A percentile compares a stretch with the other conserved stretches of the same genome.
Conservation (phyloP, 306 rosid species). For the Morella rubra region DNA sequence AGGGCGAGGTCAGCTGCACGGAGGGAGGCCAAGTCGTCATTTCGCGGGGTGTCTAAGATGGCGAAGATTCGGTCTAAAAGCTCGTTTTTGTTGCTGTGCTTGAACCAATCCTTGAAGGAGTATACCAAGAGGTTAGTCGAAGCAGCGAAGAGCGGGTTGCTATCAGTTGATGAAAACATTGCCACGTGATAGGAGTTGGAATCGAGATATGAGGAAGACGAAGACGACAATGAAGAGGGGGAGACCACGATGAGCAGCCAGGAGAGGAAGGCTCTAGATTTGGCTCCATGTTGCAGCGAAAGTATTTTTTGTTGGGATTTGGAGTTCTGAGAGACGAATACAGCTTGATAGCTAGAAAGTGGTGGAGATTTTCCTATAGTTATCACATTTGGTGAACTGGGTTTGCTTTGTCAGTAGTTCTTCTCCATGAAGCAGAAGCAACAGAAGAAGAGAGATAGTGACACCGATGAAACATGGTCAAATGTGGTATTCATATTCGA, state of each 20-base stretch:
- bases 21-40: constrained; percentile 23
- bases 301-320: constrained; percentile 19
- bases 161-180: not conserved
- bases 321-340: not conserved
- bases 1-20: constrained; percentile 43
- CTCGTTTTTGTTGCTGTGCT: constrained; percentile 10
- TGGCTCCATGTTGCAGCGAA: constrained; percentile 35
- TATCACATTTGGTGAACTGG: too few species aligned
- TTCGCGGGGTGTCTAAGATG: constrained; percentile 33
- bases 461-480: too few species aligned
- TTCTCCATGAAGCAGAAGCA: too few species aligned
- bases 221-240: not conserved
- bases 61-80: constrained; percentile 46
- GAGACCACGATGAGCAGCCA: constrained; percentile 3
- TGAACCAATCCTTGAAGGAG: constrained; percentile 68
- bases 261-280: constrained; percentile 27
- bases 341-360: not conserved
- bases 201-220: not conserved
- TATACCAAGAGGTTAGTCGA: constrained; percentile 20
- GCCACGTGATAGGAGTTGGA: not conserved
- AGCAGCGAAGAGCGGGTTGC: not conserved
- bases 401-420: too few species aligned
- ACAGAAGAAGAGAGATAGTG: constrained; percentile 19
- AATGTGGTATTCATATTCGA: too few species aligned
- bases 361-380: too few species aligned